Percentiles rank a stretch among this genome's conserved stretches.
Evolutionary conservation across 2,329 filamentous ascomycete genomes (phyloP).

Genomic region (Leptosphaerulina australis): DNA sequence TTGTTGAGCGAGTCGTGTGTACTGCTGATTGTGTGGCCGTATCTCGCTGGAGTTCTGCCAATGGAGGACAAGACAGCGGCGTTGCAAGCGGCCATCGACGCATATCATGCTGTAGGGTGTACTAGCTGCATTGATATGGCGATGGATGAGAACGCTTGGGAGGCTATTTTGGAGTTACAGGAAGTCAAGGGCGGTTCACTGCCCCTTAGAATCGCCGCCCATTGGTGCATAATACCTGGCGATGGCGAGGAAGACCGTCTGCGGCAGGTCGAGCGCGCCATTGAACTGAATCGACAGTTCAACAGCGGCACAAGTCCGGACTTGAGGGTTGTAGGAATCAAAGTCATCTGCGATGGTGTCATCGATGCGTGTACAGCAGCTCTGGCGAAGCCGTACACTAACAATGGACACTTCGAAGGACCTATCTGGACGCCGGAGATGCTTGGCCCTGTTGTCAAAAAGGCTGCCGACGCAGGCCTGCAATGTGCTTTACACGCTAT

Average conservation of each 20-base stretch:
- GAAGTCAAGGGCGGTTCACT: conserved; percentile 39
- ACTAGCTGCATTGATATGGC: conserved; percentile 65
- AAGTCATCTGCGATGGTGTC: conserved; percentile 69
- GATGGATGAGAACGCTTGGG: conserved; percentile 63
- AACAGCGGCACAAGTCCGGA: conserved; percentile 55
- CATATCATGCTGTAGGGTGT: conserved; percentile 59
- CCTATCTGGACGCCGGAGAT: conserved; percentile 62
- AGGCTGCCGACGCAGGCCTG: conserved; percentile 60
- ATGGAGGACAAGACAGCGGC: conserved; percentile 57
- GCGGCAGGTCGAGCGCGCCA: conserved; percentile 59
- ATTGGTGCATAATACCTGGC: conserved; percentile 62
- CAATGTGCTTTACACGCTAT: conserved; percentile 71
- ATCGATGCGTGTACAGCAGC: conserved; percentile 70
- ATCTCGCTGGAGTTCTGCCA: conserved; percentile 56
- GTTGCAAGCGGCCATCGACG: conserved; percentile 54
- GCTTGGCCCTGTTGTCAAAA: conserved; percentile 60
- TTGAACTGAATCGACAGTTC: conserved; percentile 55
- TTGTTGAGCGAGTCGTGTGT: conserved; percentile 62
- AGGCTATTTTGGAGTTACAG: conserved; percentile 55
- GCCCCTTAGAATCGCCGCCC: conserved; percentile 59
- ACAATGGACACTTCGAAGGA: conserved; percentile 54
- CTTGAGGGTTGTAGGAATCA: conserved; percentile 64
- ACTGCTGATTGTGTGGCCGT: conserved; percentile 61
- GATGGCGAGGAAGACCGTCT: conserved; percentile 54
- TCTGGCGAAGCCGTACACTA: conserved; percentile 63